Evolutionary conservation across 2,329 filamentous ascomycete genomes (phyloP).

Genomic region (Zopfia rhizophila): DNA sequence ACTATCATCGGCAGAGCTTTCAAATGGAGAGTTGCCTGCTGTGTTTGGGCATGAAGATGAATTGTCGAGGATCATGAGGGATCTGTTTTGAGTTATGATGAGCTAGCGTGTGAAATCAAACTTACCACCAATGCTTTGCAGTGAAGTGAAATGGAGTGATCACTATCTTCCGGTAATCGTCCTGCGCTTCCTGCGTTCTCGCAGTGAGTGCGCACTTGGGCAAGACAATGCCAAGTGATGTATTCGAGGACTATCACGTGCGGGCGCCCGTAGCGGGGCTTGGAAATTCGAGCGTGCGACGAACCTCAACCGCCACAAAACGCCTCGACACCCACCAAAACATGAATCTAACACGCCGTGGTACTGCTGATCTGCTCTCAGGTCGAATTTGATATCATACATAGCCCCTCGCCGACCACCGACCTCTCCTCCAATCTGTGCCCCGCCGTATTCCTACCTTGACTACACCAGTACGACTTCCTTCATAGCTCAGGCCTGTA

Average conservation of each 20-base stretch:
- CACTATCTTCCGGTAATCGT: too few species aligned
- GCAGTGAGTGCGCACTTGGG: too few species aligned
- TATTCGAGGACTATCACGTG: conserved; percentile 15
- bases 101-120: background rate
- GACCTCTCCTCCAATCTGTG: background rate
- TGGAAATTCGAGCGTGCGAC: conserved; percentile 12
- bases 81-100: conserved; percentile 61
- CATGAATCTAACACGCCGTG: conserved; percentile 17
- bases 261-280: conserved; percentile 7
- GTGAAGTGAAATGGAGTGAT: background rate
- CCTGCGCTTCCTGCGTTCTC: too few species aligned
- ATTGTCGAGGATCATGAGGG: conserved; percentile 67
- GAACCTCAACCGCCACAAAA: conserved; percentile 18
- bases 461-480: conserved; percentile 4
- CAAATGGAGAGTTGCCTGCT: conserved; percentile 55
- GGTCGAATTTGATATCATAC: conserved; percentile 1
- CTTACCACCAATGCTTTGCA: background rate
- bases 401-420: background rate
- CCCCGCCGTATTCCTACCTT: conserved; percentile 4
- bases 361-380: conserved; percentile 6
- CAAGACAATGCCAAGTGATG: conserved; percentile 1
- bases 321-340: conserved; percentile 14
- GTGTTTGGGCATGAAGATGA: conserved; percentile 68
- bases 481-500: conserved; percentile 1
- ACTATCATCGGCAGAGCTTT: conserved; percentile 43